Base-by-base conservation (phyloP, 2,329 filamentous ascomycete species). In the Boeremia lycopersici region DNA sequence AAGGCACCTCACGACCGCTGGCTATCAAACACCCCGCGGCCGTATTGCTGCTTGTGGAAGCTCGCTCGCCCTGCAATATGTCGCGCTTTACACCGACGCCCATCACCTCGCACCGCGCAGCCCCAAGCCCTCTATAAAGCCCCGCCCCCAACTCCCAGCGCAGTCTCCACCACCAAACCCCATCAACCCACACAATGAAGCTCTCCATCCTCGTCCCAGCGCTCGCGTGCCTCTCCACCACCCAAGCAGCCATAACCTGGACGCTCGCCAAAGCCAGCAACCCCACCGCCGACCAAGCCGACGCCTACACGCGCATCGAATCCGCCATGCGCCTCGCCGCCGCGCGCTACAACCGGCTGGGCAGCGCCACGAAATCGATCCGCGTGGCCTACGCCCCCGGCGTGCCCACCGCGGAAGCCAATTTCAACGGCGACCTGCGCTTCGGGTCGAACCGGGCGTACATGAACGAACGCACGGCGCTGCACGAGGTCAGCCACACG, bases 401-500 rank as follows among this genome's bases (percentile, higher is more conserved):
- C 30, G 71, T 74, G 0, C 69, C 70, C 7, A 74, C 71, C 6
- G 70, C 71, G 1, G 71, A 74, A 51, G 71, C 69, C n/a, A 65
- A 60, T 50, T 74, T 72, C 61, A 71, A 70, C 51, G 71, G 71
- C 33, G 67, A 72, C 49, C 53, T 74, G 11, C 68, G 71, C 30
- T 74, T 74, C 50, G 71, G 71, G 15, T 67, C 63, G 11, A 62
- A 74, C 48, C 54, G 70, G 8, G 45, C 65, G 4, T 74, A 73
- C 60, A 74, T 74, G 71, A 71, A 58, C 2, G 62, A 74, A 57
- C 67, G 71, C 40, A 73, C 70, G 10, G 71, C 71, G 3, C 67
- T 74, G 69, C 71, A 74, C 33, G 71, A 74, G 45, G 72, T 74
- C 49, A 56, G 57, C 13, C 71, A 74, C 43, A 74, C 71, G 2